Evolutionary conservation across 768 basidiomycete species (phyloP).

Genomic region (Rubroboletus pulcherrimus): DNA sequence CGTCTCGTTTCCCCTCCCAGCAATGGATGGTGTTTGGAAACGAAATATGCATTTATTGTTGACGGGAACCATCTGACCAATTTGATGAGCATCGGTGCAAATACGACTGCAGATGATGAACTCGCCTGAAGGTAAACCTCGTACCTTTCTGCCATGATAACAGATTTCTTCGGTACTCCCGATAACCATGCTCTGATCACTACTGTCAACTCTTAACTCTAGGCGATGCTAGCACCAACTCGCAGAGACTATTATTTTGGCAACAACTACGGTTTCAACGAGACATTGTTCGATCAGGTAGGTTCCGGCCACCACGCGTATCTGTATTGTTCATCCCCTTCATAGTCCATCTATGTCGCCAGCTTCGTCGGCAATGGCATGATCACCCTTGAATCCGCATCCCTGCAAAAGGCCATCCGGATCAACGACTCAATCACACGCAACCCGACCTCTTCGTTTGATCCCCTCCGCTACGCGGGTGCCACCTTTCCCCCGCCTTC

Average conservation of each 20-base stretch:
- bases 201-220: neutral
- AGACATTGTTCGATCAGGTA: slow-evolving; percentile 22
- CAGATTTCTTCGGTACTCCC: neutral
- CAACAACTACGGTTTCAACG: slow-evolving; percentile 23
- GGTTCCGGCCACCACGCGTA: neutral
- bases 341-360: slow-evolving; percentile 14
- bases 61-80: slow-evolving; percentile 28
- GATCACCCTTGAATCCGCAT: slow-evolving; percentile 7
- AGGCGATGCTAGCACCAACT: slow-evolving; percentile 25
- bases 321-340: neutral
- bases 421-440: slow-evolving; percentile 24
- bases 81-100: slow-evolving; percentile 24
- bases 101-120: slow-evolving; percentile 10
- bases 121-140: slow-evolving; percentile 8
- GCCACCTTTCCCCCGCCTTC: slow-evolving; percentile 20
- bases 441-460: slow-evolving; percentile 23
- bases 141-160: neutral
- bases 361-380: slow-evolving; percentile 15
- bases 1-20: neutral
- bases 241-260: slow-evolving; percentile 25
- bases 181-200: neutral
- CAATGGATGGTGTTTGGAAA: neutral
- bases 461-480: slow-evolving; percentile 19
- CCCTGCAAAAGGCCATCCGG: slow-evolving; percentile 16
- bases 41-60: slow-evolving; percentile 18